A percentile compares a stretch with the other conserved stretches of the same genome.
phyloP scores from a whole-genome alignment of 805 yeast species.

The Wickerhamiella alocasiicola region DNA sequence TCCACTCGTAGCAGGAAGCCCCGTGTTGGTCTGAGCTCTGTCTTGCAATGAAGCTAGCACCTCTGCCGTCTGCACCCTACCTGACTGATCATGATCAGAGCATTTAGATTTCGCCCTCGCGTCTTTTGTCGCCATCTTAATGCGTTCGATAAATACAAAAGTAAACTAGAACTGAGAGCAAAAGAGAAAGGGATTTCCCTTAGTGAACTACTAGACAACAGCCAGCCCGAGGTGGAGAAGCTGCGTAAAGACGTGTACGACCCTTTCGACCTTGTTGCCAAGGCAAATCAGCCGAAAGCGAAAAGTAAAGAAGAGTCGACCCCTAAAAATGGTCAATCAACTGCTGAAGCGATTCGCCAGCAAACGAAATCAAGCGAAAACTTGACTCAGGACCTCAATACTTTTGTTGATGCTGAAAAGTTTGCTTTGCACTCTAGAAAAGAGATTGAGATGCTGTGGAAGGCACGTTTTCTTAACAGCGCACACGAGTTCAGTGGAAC shows the following conservation, averaged over 20 bases:
- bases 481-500: slow-evolving; percentile 55
- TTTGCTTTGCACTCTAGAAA: slow-evolving; percentile 39
- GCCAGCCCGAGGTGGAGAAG: slow-evolving; percentile 10
- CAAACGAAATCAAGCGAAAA: not conserved
- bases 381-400: slow-evolving; percentile 49
- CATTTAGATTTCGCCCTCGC: not conserved
- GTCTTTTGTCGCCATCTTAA: slow-evolving; percentile 4
- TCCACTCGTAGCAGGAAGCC: too few relatives aligned
- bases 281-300: slow-evolving; percentile 8
- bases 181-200: slow-evolving; percentile 16
- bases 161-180: slow-evolving; percentile 30
- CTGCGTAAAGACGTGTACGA: slow-evolving; percentile 16
- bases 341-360: not conserved
- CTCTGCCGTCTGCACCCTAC: not conserved
- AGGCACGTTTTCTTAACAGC: slow-evolving; percentile 60
- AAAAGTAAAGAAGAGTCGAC: not conserved
- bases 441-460: slow-evolving; percentile 77
- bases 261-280: slow-evolving; percentile 14
- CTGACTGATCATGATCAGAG: not conserved
- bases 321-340: not conserved
- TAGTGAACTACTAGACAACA: slow-evolving; percentile 16
- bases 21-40: too few relatives aligned
- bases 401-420: slow-evolving; percentile 62
- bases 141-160: slow-evolving; percentile 31
- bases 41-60: too few relatives aligned